A percentile compares a stretch with the other conserved stretches of the same genome.
Evolutionary conservation across 2,329 filamentous ascomycete species (phyloP).

Genomic region (Sporothrix humicola): DNA sequence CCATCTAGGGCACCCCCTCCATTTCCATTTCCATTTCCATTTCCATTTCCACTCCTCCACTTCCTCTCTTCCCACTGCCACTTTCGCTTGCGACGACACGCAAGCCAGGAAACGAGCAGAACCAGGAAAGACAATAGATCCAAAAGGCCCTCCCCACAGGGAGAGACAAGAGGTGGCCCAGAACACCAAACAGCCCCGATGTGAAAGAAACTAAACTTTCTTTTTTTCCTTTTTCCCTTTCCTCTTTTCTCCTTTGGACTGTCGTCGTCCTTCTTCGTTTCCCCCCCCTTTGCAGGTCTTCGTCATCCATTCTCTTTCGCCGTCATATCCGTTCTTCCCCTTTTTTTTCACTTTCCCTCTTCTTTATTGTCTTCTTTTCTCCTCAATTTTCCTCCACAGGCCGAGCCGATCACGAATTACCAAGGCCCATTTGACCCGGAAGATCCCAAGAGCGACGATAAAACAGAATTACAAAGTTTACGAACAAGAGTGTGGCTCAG

Average conservation of each 20-base stretch:
- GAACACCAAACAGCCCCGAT: background rate
- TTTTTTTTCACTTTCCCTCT: background rate
- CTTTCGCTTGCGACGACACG: slow-evolving; percentile 14
- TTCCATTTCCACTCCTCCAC: too few relatives aligned
- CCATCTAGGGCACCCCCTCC: background rate
- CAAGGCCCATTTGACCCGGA: background rate
- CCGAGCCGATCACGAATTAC: background rate
- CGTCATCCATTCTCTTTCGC: background rate
- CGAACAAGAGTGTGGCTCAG: slow-evolving; percentile 22
- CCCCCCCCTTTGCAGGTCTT: background rate
- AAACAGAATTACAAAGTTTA: slow-evolving; percentile 11
- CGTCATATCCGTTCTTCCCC: background rate
- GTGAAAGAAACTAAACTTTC: slow-evolving; percentile 6
- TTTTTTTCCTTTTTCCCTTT: background rate
- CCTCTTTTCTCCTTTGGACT: background rate
- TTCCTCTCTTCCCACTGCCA: background rate
- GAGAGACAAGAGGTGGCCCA: background rate
- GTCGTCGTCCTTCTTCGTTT: background rate
- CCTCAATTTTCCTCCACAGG: background rate
- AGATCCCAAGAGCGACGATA: background rate
- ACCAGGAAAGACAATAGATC: background rate
- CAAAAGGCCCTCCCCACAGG: background rate
- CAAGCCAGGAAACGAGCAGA: slow-evolving; percentile 2
- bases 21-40: too few relatives aligned
- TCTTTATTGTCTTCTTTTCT: background rate